Evolutionary conservation across 495 filamentous ascomycete genomes (phyloP).

Genomic region (Pyrenopolyporus hunteri): DNA sequence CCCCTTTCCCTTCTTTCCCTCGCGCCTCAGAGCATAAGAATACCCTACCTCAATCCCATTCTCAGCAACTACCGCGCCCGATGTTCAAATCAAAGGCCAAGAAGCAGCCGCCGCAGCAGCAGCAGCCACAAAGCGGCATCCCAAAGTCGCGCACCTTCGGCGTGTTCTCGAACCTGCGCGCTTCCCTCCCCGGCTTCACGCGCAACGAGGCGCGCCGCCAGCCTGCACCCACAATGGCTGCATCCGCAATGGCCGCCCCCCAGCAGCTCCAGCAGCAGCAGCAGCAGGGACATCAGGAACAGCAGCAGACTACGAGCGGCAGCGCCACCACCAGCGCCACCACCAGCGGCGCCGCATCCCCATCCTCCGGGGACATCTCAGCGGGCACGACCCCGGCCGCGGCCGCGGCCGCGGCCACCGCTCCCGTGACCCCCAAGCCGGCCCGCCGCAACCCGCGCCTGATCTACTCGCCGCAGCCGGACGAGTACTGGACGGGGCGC

Average conservation of each 20-base stretch:
- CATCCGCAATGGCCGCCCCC: too few species aligned
- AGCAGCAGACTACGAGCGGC: too few species aligned
- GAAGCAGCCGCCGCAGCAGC: too few species aligned
- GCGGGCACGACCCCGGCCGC: not conserved
- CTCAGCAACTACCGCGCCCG: not conserved
- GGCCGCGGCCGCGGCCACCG: not conserved
- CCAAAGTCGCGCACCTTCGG: constrained; percentile 47
- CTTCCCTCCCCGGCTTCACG: constrained; percentile 46
- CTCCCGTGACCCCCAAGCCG: not conserved
- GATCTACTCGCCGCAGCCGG: constrained; percentile 41
- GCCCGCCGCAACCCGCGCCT: constrained; percentile 18
- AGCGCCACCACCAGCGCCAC: too few species aligned
- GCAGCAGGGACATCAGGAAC: too few species aligned
- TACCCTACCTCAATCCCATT: too few species aligned
- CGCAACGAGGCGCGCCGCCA: constrained; percentile 38
- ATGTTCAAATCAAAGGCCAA: not conserved
- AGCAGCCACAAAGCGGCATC: constrained; percentile 20
- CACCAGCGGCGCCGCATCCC: too few species aligned
- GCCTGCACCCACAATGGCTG: constrained; percentile 8
- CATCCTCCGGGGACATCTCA: not conserved
- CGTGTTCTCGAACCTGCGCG: constrained; percentile 49
- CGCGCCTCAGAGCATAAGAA: too few species aligned
- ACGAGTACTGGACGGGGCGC: constrained; percentile 62
- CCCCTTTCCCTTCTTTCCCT: too few species aligned
- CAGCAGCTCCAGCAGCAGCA: too few species aligned